phyloP scores from a whole-genome alignment of 768 basidiomycete genomes.

The Amanita polypyramis region DNA sequence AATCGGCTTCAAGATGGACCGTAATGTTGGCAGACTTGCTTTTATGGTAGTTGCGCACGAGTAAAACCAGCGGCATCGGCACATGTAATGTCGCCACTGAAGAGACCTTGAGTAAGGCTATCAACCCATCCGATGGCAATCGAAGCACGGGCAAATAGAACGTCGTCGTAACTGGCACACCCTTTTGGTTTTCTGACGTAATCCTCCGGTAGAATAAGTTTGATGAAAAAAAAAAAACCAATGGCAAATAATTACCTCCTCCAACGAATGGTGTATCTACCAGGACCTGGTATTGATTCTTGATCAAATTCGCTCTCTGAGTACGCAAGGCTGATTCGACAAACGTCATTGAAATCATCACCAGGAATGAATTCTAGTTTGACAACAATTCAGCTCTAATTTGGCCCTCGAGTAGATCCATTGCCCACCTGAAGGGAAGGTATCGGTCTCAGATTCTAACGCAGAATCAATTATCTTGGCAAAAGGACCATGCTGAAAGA shows the following conservation, averaged over 20 bases:
- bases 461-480: constrained; percentile 46
- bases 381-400: neutral
- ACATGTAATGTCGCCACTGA: constrained; percentile 53
- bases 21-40: constrained; percentile 58
- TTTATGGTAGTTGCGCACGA: constrained; percentile 56
- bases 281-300: constrained; percentile 35
- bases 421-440: constrained; percentile 35
- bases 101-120: constrained; percentile 58
- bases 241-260: constrained; percentile 38
- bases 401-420: neutral
- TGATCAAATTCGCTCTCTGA: constrained; percentile 21
- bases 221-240: constrained; percentile 2
- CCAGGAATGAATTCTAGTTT: constrained; percentile 48
- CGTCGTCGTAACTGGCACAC: constrained; percentile 34
- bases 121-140: constrained; percentile 50
- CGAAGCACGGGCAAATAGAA: constrained; percentile 52
- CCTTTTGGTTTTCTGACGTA: constrained; percentile 30
- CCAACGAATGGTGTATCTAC: constrained; percentile 55
- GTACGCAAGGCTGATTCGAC: constrained; percentile 36
- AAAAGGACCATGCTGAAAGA: constrained; percentile 28
- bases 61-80: constrained; percentile 44
- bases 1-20: constrained; percentile 62
- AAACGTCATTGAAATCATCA: constrained; percentile 52
- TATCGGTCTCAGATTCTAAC: constrained; percentile 31
- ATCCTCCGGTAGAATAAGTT: constrained; percentile 26